These are phyloP conservation scores for Boletus patriciae DNA, from an alignment of 768 basidiomycete species.

Conservation along the genomic window DNA sequence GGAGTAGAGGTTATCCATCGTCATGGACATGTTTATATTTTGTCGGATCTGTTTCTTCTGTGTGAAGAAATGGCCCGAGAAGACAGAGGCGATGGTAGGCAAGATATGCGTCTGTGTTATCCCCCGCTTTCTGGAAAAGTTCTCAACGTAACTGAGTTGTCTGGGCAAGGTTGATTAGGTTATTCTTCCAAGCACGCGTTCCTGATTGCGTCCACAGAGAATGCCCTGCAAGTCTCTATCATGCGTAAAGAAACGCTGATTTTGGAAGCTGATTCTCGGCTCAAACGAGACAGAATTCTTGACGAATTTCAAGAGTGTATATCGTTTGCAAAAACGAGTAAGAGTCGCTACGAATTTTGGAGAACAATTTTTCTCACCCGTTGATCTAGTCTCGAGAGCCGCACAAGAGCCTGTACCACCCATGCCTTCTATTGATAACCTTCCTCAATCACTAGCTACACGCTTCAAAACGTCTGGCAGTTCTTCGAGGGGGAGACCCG, in stretches of 20 bases:
- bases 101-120: slow-evolving; percentile 91
- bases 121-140: slow-evolving; percentile 96
- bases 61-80: slow-evolving; percentile 79
- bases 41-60: slow-evolving; percentile 90
- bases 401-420: slow-evolving; percentile 70
- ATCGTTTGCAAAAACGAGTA: slow-evolving; percentile 73
- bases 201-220: slow-evolving; percentile 48
- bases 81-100: slow-evolving; percentile 59
- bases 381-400: slow-evolving; percentile 50
- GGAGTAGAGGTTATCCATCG: slow-evolving; percentile 72
- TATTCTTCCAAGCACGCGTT: neutral
- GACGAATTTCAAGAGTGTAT: slow-evolving; percentile 80
- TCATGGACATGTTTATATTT: slow-evolving; percentile 80
- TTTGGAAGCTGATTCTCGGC: slow-evolving; percentile 58
- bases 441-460: slow-evolving; percentile 27
- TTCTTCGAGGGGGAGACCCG: slow-evolving; percentile 18
- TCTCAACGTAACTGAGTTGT: slow-evolving; percentile 63
- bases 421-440: slow-evolving; percentile 48
- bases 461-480: neutral
- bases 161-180: slow-evolving; percentile 53
- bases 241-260: slow-evolving; percentile 85
- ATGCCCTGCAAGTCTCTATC: slow-evolving; percentile 71
- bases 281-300: slow-evolving; percentile 61
- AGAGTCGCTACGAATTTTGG: slow-evolving; percentile 28
- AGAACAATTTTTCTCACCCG: slow-evolving; percentile 4